Evolutionary conservation across 2,329 filamentous ascomycete species (phyloP).

Genomic region (Claviceps maximensis): DNA sequence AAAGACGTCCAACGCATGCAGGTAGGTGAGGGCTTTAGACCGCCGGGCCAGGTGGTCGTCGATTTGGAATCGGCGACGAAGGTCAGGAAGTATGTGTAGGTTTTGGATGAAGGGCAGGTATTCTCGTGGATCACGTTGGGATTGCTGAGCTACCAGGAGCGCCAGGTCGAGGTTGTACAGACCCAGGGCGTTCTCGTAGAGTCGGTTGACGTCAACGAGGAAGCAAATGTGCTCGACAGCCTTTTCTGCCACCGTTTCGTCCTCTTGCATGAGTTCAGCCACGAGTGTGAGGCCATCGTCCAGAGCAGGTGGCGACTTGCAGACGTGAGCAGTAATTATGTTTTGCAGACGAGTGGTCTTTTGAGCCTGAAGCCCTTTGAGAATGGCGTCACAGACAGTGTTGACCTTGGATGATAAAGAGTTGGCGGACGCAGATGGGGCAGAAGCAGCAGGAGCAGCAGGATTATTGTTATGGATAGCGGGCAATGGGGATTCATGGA

Average conservation of each 20-base stretch:
- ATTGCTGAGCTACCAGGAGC: constrained; percentile 84
- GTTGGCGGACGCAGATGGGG: constrained; percentile 5
- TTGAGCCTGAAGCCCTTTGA: constrained; percentile 50
- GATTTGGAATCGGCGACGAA: constrained; percentile 68
- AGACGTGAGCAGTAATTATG: constrained; percentile 86
- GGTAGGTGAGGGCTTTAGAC: constrained; percentile 62
- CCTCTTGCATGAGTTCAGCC: constrained; percentile 55
- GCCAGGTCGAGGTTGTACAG: constrained; percentile 86
- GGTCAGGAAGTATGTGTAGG: constrained; percentile 58
- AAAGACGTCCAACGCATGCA: constrained; percentile 61
- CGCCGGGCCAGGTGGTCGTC: constrained; percentile 75
- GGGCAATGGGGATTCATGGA: constrained; percentile 2
- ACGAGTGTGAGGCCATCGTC: constrained; percentile 74
- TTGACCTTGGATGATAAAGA: constrained; percentile 55
- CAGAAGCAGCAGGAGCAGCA: constrained; percentile 6
- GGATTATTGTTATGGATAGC: constrained; percentile 5
- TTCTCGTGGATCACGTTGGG: constrained; percentile 87
- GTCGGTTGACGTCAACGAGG: constrained; percentile 78
- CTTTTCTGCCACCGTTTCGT: constrained; percentile 63
- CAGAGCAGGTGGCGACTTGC: constrained; percentile 81
- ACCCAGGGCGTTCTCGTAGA: constrained; percentile 83
- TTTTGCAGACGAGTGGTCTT: constrained; percentile 66
- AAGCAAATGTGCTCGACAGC: constrained; percentile 97
- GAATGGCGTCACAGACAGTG: constrained; percentile 71
- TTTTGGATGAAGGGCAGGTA: constrained; percentile 90